Conservation (phyloP, 768 basidiomycete species). For the Amanita rimosa region DNA sequence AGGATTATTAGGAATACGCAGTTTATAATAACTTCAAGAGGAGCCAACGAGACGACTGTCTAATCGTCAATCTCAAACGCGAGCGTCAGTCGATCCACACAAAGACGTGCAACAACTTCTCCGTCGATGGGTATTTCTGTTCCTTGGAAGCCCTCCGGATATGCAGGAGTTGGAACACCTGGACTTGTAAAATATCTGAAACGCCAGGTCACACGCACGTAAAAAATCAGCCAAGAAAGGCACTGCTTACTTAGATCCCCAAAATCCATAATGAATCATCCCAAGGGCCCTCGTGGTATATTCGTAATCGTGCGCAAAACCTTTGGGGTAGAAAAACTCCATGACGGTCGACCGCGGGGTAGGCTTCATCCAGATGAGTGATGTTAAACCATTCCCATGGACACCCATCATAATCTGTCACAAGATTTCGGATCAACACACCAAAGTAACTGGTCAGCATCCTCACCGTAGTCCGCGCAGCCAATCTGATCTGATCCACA, state of each 20-base stretch:
- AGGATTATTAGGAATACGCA: not conserved
- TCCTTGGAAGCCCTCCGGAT: conserved; percentile 85
- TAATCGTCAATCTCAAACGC: conserved; percentile 53
- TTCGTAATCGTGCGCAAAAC: conserved; percentile 83
- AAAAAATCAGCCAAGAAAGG: not conserved
- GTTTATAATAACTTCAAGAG: not conserved
- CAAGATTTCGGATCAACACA: not conserved
- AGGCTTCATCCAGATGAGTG: conserved; percentile 89
- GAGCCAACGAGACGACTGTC: not conserved
- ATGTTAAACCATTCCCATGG: conserved; percentile 85
- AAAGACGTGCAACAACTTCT: conserved; percentile 48
- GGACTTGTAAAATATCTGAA: conserved; percentile 66
- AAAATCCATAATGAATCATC: conserved; percentile 78
- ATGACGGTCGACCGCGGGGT: conserved; percentile 76
- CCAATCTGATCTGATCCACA: conserved; percentile 69
- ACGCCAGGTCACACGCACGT: not conserved
- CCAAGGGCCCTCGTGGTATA: conserved; percentile 74
- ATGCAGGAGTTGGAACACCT: conserved; percentile 50
- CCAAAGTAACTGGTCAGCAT: not conserved
- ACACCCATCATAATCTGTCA: conserved; percentile 87
- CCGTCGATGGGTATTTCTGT: conserved; percentile 81
- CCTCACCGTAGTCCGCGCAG: conserved; percentile 66
- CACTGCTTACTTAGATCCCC: conserved; percentile 51
- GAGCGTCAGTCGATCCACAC: conserved; percentile 44
- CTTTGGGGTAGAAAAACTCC: conserved; percentile 81